Evolutionary conservation across 208 protist genomes (phyloP).

Genomic region (Trichomonas tenax): DNA sequence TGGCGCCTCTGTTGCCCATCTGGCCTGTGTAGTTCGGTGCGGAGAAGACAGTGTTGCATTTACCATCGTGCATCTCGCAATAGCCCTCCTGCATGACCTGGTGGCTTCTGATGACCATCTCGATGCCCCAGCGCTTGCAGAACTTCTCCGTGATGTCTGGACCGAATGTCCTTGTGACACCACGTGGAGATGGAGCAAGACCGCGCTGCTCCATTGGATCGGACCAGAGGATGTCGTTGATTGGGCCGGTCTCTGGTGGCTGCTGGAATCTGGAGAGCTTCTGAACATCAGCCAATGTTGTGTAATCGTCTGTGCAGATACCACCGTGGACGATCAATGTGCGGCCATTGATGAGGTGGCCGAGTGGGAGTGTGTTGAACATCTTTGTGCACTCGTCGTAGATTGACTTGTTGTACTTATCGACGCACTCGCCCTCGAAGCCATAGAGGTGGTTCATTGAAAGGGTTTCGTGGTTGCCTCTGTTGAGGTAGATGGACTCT

Average conservation of each 20-base stretch:
- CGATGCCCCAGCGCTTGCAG: slow-evolving; percentile 31
- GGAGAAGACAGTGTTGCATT: slow-evolving; percentile 37
- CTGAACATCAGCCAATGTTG: neutral
- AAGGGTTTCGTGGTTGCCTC: slow-evolving; percentile 4
- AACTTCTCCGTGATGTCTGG: slow-evolving; percentile 46
- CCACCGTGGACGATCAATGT: slow-evolving; percentile 14
- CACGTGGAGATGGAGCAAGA: slow-evolving; percentile 27
- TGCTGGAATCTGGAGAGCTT: neutral
- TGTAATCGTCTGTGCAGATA: neutral
- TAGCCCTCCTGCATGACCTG: slow-evolving; percentile 40
- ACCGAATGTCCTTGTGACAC: slow-evolving; percentile 37
- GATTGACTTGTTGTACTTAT: neutral
- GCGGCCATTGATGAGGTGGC: neutral
- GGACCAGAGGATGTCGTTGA: slow-evolving; percentile 28
- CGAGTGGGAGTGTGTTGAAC: neutral
- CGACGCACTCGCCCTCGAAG: neutral
- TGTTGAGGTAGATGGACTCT: neutral
- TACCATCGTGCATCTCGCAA: slow-evolving; percentile 27
- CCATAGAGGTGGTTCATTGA: slow-evolving; percentile 11
- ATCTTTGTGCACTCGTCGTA: neutral
- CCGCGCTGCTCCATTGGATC: slow-evolving; percentile 31
- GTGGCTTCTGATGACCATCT: slow-evolving; percentile 43
- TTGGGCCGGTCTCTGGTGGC: neutral
- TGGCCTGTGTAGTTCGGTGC: slow-evolving; percentile 31
- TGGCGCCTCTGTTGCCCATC: slow-evolving; percentile 12